Base-by-base conservation (phyloP, 2,329 filamentous ascomycete species). In the Microcyclosporella mali region DNA sequence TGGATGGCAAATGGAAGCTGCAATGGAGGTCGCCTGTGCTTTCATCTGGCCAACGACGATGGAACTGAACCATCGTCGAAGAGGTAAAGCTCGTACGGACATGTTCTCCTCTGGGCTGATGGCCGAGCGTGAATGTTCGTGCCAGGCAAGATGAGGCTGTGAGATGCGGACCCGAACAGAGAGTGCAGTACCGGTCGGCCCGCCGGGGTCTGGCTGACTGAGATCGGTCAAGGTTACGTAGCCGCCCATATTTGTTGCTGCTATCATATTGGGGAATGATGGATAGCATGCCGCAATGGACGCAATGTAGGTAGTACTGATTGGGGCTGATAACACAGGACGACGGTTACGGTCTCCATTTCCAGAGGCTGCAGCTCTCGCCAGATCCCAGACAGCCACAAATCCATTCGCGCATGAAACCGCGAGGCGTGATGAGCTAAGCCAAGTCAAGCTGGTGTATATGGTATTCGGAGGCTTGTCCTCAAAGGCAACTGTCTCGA, bases 361-460 rank as follows among this genome's bases (percentile, higher is more conserved):
- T n/a, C 50, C 39, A 44, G 38, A 31, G 15, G 31, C 31, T 30
- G 49, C 33, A 19, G 39, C 40, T 4, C 43, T 39, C 2, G 42
- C 70, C 62, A 68, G 41, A 47, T 68, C 73, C 68, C 73, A 82
- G 17, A 80, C 61, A 3, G 70, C 73, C 3, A 81, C 61, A 41
- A 67, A 74, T 2, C 79, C 79, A 50, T 77, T 73, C 6, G 78
- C 71, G 40, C 72, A 75, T 21, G 73, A 75, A 15, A 73, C 72
- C 2, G 72, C 72, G 40, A 83, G 62, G 30, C 77, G 70, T 11
- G 65, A 72, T 2, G 70, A 66, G 9, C 75, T 78, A 11, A 81
- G 61, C 76, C 78, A 82, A 14, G 71, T 62, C 10, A 82, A 49
- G 46, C 68, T 73, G 7, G 77, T 78, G 49, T 71, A 79, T 3